Evolutionary conservation across 2,329 filamentous ascomycete genomes (phyloP), one percentile per base, ranked within the genome.

Genomic region (Fusarium tjaetaba): DNA sequence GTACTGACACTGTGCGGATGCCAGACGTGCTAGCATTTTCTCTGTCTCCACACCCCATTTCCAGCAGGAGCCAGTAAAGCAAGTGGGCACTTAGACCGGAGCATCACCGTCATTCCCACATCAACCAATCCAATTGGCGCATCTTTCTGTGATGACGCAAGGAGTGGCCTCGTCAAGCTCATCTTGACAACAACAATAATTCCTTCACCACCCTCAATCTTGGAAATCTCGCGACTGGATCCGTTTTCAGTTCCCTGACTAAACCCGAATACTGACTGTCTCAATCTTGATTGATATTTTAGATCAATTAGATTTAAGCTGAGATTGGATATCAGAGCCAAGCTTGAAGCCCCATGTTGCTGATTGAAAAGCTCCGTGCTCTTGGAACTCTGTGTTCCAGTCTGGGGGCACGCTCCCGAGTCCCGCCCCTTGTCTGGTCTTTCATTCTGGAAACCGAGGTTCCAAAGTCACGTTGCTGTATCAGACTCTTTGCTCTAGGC

Each of bases 91-190:
- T 41, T 43, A 24, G 42, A 51, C 63, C 52, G 61, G 69, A 64
- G 55, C 69, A 69, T 64, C 64, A 74, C 71, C 72, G 70, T 76
- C 76, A 77, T 77, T 77, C 70, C 70, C 72, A 71, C 65, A 38
- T 59, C 41, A 39, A 53, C 41, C 41, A 65, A 66, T 43, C 68
- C 72, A 75, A 77, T 76, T 64, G 62, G 70, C 57, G 59, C 64
- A 49, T 68, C 65, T 60, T 68, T 67, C 64, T 61, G 59, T 58
- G 76, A 78, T 78, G 76, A 78, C 76, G 76, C 76, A 78, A 70
- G 68, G 61, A 71, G 43, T 53, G 65, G 62, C 66, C 75, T 61
- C 56, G 62, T 73, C 72, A 51, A 73, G 36, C 64, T 60, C 64
- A 62, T 53, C 42, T 41, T 51, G 62, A 65, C 67, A 55, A 56